A percentile compares a stretch with the other conserved stretches of the same genome.
These are phyloP conservation scores for Conoideocrella luteorostrata DNA, from an alignment of 2,329 filamentous ascomycete species.

Conservation along the genomic window DNA sequence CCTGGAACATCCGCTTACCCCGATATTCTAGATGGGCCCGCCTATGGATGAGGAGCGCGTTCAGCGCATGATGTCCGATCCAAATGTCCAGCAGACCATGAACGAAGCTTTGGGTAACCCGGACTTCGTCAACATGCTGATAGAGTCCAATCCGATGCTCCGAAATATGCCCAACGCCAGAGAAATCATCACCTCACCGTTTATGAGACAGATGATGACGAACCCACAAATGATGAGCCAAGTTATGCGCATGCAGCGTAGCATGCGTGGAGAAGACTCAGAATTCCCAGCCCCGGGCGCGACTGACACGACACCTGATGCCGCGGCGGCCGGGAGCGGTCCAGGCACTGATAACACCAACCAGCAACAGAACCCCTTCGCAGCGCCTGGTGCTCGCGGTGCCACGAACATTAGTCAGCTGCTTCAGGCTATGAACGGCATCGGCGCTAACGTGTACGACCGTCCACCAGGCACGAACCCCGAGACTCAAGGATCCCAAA, in stretches of 20 bases:
- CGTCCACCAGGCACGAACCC: conserved; percentile 13
- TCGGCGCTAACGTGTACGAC: conserved; percentile 30
- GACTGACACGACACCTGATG: conserved; percentile 75
- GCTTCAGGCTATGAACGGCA: conserved; percentile 20
- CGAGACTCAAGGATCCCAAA: conserved; percentile 18
- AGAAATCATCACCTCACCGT: conserved; percentile 79
- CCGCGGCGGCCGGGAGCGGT: conserved; percentile 21
- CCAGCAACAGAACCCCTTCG: conserved; percentile 37
- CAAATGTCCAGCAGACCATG: conserved; percentile 78
- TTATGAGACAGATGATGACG: conserved; percentile 88
- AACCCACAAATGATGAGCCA: conserved; percentile 79
- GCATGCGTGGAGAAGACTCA: conserved; percentile 50
- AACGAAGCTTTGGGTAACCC: conserved; percentile 95
- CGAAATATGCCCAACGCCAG: conserved; percentile 68
- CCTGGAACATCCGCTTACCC: conserved; percentile 19
- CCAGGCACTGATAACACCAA: conserved; percentile 22
- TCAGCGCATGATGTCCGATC: conserved; percentile 79
- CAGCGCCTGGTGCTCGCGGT: conserved; percentile 19
- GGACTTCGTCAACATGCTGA: conserved; percentile 89
- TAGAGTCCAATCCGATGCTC: conserved; percentile 81
- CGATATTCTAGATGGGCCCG: conserved; percentile 68
- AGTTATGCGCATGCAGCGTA: conserved; percentile 75
- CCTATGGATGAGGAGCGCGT: conserved; percentile 76
- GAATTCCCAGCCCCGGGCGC: conserved; percentile 86
- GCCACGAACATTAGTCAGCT: conserved; percentile 20